Conservation (phyloP, 139 green algal species). For the Volvox africanus region DNA sequence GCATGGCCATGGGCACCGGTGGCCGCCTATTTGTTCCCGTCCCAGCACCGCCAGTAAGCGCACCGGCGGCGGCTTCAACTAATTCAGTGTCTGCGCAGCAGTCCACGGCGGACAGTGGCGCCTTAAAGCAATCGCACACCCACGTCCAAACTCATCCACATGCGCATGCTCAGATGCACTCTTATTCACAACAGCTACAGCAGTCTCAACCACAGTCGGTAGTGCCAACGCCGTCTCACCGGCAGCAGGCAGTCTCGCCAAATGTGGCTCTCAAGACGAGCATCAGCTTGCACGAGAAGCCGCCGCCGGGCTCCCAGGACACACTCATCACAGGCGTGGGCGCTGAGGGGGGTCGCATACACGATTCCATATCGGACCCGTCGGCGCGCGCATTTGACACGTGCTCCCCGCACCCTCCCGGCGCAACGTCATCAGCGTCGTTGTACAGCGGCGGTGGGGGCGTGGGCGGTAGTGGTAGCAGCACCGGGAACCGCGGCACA, state of each 20-base stretch:
- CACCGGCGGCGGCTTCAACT: too few relatives aligned
- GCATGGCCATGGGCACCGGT: neutral
- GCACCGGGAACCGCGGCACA: neutral
- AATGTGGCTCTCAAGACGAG: conserved; percentile 24
- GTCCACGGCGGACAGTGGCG: neutral
- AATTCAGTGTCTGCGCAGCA: neutral
- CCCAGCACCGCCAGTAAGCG: neutral
- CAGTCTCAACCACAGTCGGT: neutral
- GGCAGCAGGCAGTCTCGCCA: neutral
- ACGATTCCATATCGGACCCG: conserved; percentile 43
- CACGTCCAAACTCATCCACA: neutral
- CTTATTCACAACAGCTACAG: neutral
- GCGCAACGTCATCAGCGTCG: neutral
- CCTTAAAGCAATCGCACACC: neutral
- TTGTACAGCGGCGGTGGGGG: neutral
- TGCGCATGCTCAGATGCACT: neutral
- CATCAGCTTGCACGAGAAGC: neutral
- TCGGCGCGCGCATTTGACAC: neutral
- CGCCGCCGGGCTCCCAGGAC: neutral
- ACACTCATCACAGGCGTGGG: neutral
- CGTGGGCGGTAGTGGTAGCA: neutral
- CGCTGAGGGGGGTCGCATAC: neutral
- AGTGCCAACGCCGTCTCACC: neutral
- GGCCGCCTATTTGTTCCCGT: neutral
- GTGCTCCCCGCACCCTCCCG: neutral